Evolutionary conservation across 1,284 basidiomycete species (phyloP).

Genomic region (Rhodotorula sp.): DNA sequence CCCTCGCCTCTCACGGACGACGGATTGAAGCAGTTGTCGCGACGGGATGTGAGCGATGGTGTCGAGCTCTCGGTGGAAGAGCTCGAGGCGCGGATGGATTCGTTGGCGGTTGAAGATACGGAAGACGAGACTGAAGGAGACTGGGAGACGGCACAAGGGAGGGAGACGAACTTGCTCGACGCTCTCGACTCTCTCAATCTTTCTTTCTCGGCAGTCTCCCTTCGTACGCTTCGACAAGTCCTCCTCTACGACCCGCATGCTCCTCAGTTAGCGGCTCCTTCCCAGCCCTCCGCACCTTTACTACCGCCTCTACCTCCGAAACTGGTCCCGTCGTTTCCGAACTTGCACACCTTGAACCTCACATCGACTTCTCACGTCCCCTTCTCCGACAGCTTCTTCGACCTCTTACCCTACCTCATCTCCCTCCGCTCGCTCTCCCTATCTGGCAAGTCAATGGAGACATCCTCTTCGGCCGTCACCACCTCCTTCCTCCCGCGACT

Average conservation of each 20-base stretch:
- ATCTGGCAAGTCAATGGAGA: slow-evolving; percentile 10
- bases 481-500: slow-evolving; percentile 18
- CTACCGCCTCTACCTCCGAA: background rate
- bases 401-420: slow-evolving; percentile 13
- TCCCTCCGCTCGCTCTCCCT: slow-evolving; percentile 24
- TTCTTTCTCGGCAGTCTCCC: slow-evolving; percentile 21
- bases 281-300: background rate
- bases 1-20: slow-evolving; percentile 1
- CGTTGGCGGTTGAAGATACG: background rate
- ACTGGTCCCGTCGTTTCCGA: slow-evolving; percentile 17
- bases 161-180: background rate
- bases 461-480: background rate
- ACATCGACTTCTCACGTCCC: slow-evolving; percentile 7
- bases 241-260: slow-evolving; percentile 1
- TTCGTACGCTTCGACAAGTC: slow-evolving; percentile 6
- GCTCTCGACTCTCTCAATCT: slow-evolving; percentile 11
- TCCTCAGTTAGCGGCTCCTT: too few relatives aligned
- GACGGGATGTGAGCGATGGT: slow-evolving; percentile 10
- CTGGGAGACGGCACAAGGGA: background rate
- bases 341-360: slow-evolving; percentile 23
- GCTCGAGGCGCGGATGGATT: background rate
- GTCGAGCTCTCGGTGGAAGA: background rate
- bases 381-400: slow-evolving; percentile 17
- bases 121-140: background rate
- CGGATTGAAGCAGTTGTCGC: slow-evolving; percentile 6